Evolutionary conservation across 495 filamentous ascomycete genomes (phyloP).

Genomic region (Aspergillus ostianus): DNA sequence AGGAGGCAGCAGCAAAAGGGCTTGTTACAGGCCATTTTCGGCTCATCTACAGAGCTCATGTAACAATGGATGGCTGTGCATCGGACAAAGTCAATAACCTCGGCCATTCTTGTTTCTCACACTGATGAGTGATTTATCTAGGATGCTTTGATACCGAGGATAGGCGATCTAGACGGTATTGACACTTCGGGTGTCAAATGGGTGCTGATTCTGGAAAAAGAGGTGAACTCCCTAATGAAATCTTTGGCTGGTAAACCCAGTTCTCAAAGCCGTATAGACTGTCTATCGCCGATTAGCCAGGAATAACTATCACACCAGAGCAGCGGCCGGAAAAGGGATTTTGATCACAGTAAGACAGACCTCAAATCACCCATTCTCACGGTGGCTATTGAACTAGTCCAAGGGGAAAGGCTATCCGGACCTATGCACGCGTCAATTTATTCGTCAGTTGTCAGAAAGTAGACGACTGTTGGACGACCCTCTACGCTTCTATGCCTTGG

Average conservation of each 20-base stretch:
- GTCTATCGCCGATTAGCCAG: conserved; percentile 71
- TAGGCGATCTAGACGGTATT: conserved; percentile 51
- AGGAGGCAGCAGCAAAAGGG: conserved; percentile 68
- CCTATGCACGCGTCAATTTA: conserved; percentile 71
- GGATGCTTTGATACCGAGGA: conserved; percentile 66
- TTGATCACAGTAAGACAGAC: conserved; percentile 60
- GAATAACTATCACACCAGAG: conserved; percentile 51
- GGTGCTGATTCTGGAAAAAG: conserved; percentile 91
- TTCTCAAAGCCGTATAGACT: conserved; percentile 49
- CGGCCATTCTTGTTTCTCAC: neutral
- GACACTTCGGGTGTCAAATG: conserved; percentile 57
- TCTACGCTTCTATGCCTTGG: conserved; percentile 62
- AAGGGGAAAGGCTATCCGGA: conserved; percentile 94
- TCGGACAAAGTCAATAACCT: conserved; percentile 16
- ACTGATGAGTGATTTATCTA: conserved; percentile 27
- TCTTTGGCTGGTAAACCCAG: neutral
- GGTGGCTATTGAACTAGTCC: neutral
- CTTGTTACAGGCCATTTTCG: conserved; percentile 57
- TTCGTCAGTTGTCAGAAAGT: conserved; percentile 33
- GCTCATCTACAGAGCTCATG: conserved; percentile 28
- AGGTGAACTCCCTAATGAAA: conserved; percentile 47
- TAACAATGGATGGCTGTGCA: conserved; percentile 24
- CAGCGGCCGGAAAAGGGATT: conserved; percentile 55
- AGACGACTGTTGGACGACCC: conserved; percentile 18
- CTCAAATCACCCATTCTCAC: neutral